Evolutionary conservation across 129 eudicot genomes (phyloP).

Genomic region (Deinandra increscens): DNA sequence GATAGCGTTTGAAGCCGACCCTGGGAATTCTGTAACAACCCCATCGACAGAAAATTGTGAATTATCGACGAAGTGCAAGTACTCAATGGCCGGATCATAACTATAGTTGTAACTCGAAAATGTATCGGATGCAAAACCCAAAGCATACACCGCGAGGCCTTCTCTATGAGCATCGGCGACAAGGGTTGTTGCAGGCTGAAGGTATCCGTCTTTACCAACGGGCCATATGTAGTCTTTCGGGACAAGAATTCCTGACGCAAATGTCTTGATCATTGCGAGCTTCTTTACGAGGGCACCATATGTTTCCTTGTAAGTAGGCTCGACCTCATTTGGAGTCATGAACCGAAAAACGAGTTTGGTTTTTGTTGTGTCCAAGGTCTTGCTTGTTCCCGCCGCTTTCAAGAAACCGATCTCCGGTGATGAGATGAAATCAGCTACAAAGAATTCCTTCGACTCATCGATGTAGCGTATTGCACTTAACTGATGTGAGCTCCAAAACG

Average conservation of each 20-base stretch:
- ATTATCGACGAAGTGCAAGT: conserved; percentile 62
- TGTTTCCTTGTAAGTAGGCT: conserved; percentile 64
- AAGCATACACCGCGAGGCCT: conserved; percentile 70
- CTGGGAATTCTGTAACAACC: conserved; percentile 69
- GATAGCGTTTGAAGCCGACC: conserved; percentile 74
- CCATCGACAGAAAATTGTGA: conserved; percentile 84
- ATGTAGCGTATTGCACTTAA: conserved; percentile 43
- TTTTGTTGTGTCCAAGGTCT: conserved; percentile 32
- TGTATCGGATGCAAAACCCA: conserved; percentile 67
- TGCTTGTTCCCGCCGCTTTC: conserved; percentile 44
- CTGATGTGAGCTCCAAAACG: conserved; percentile 57
- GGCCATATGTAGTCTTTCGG: conserved; percentile 84
- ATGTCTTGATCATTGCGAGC: conserved; percentile 54
- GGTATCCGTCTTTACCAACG: conserved; percentile 34
- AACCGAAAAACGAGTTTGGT: conserved; percentile 64
- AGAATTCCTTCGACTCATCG: conserved; percentile 29
- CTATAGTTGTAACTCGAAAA: conserved; percentile 70
- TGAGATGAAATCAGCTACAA: conserved; percentile 58
- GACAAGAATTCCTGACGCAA: conserved; percentile 77
- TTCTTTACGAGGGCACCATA: conserved; percentile 52
- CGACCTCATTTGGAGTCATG: conserved; percentile 34
- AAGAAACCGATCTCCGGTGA: conserved; percentile 91
- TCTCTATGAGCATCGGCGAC: conserved; percentile 76
- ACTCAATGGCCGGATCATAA: conserved; percentile 77
- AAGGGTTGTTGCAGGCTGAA: conserved; percentile 62